A percentile compares a stretch with the other conserved stretches of the same genome.
Evolutionary conservation across 2,329 filamentous ascomycete genomes (phyloP).

Genomic region (Cladophialophora psammophila): DNA sequence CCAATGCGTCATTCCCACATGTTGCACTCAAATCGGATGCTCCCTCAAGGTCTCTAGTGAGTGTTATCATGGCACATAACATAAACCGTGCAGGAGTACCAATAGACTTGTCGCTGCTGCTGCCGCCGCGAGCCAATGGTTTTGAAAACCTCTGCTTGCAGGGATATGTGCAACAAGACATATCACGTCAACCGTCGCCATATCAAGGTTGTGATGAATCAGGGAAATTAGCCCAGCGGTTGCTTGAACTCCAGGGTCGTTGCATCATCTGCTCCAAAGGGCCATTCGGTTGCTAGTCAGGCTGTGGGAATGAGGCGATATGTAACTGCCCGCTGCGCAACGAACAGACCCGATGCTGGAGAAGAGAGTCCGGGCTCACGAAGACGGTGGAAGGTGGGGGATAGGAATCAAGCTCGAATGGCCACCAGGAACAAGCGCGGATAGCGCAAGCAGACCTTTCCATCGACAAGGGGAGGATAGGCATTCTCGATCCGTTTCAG

Average conservation of each 20-base stretch:
- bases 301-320: neutral
- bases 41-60: neutral
- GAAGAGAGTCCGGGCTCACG: neutral
- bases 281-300: neutral
- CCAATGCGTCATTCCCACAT: neutral
- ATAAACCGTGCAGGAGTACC: neutral
- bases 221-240: neutral
- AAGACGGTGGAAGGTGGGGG: neutral
- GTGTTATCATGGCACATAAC: neutral
- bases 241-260: neutral
- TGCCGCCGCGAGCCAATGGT: neutral
- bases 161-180: neutral
- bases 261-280: neutral
- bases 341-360: neutral
- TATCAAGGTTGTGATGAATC: neutral
- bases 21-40: neutral
- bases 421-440: conserved; percentile 65
- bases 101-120: neutral
- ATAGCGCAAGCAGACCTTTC: conserved; percentile 63
- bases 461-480: conserved; percentile 59
- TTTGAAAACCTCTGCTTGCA: neutral
- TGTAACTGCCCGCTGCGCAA: neutral
- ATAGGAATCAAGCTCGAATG: conserved; percentile 15
- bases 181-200: neutral
- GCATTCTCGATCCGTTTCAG: conserved; percentile 50